Base-by-base conservation (phyloP, 768 basidiomycete species). In the Pleurotus eryngii region DNA sequence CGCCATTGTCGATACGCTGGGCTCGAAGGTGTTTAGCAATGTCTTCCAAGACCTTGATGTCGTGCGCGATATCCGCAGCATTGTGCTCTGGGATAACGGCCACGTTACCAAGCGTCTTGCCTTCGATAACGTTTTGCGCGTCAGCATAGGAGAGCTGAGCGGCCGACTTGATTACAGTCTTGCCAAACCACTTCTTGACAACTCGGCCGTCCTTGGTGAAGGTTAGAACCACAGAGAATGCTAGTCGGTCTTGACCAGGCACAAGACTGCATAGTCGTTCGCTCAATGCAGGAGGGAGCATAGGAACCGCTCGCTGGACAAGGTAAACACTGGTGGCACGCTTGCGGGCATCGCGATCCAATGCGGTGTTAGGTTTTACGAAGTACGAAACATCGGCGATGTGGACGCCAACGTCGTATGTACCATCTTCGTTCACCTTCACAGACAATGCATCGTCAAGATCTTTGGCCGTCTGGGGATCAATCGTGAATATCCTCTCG, bases 271-370 rank as follows among this genome's bases (percentile, higher is more conserved):
- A 99, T 12, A 95, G 79, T 64, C 95, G 86, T 71, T 98, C 95
- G 65, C 89, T 91, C 45, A 99, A 76, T n/a, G 87, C 79, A 24
- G 94, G 93, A 2, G 97, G 97, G 7, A 99, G 78, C 97, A 99
- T 99, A 1, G 96, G 95, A 11, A 98, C 96, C 18, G 89, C 86
- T 55, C 96, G 86, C 70, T 99, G 97, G 24, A 98, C 86, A 45
- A 99, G 89, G 68, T 98, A 98, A 47, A 99, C 97, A 64, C 91
- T 95, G 2, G 95, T 98, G 24, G 95, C 97, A 58, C 95, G 83
- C 73, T 98, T 98, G 62, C 95, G 87, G 40, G 97, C 97, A 73
- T 99, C 97, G 20, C 97, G 92, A 66, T 99, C 97, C 64, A 99
- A 77, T n/a, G 97, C 91, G 9, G 95, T 97, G 69, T 94, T 95